Evolutionary conservation across 208 protist genomes (phyloP).

Genomic region (Trichomonas gallinae): DNA sequence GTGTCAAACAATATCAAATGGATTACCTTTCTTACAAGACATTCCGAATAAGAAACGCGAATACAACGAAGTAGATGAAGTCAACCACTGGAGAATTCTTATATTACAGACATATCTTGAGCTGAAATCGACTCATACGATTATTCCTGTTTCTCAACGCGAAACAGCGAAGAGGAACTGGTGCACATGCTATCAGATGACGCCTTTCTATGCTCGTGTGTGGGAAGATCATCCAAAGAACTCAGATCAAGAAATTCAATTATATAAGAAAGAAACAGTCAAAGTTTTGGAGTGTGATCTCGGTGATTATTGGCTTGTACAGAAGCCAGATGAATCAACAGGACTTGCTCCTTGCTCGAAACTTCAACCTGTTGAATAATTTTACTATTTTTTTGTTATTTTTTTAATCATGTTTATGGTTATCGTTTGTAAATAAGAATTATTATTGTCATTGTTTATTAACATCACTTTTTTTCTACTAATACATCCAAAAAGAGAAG

Average conservation of each 20-base stretch:
- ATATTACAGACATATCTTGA: background rate
- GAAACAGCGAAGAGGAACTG: background rate
- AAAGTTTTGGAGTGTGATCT: background rate
- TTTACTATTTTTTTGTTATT: background rate
- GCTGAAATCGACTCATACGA: background rate
- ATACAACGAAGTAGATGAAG: background rate
- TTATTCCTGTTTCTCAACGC: background rate
- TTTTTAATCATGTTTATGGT: no score
- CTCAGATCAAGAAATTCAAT: background rate
- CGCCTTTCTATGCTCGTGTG: background rate
- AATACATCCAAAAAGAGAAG: no score
- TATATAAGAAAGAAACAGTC: background rate
- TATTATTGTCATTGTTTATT: no score
- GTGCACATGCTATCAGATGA: background rate
- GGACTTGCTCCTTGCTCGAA: background rate
- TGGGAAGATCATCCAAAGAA: background rate
- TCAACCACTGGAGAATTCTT: background rate
- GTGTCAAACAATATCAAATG: background rate
- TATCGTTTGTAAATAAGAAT: no score
- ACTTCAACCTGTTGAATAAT: background rate
- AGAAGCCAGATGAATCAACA: background rate
- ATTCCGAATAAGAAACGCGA: background rate
- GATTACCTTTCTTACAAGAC: background rate
- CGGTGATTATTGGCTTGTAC: background rate
- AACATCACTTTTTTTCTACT: no score